A percentile compares a stretch with the other conserved stretches of the same genome.
Conservation (phyloP, 306 rosid species). For the Castanea mollissima region DNA sequence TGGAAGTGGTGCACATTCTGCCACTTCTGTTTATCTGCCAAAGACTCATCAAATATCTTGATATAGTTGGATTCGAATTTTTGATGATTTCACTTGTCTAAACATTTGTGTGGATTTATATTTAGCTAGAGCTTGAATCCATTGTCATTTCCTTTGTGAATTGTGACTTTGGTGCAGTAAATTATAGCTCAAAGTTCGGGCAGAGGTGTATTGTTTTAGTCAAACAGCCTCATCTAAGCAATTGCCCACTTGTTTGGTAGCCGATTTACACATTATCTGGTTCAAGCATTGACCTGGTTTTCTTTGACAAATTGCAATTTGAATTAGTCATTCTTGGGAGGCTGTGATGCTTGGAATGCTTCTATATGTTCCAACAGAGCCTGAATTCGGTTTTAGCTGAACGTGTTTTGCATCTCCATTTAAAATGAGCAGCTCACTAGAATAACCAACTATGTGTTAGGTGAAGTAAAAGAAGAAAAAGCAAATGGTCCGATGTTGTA, state of each 20-base stretch:
- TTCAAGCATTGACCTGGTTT: neutral
- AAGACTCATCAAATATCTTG: neutral
- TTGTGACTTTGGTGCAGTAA: neutral
- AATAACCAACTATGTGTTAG: too few species aligned
- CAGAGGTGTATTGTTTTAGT: neutral
- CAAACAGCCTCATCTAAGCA: neutral
- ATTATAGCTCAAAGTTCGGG: neutral
- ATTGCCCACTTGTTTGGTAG: neutral
- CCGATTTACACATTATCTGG: neutral
- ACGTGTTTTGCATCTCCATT: too few species aligned
- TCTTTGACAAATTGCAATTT: neutral
- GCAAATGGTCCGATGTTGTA: too few species aligned
- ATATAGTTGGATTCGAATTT: neutral
- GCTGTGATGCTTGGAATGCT: neutral
- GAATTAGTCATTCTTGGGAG: neutral
- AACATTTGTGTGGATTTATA: neutral
- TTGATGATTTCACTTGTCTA: neutral
- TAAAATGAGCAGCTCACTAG: too few species aligned
- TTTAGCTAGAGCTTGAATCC: neutral
- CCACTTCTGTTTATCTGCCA: neutral
- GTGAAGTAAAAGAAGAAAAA: too few species aligned
- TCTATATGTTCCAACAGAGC: neutral
- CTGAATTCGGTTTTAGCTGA: neutral
- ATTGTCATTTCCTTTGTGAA: neutral
- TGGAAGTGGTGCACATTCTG: neutral